Evolutionary conservation across 2,329 filamentous ascomycete genomes (phyloP), one percentile per base, ranked within the genome.

Genomic region (Talaromyces marneffei): DNA sequence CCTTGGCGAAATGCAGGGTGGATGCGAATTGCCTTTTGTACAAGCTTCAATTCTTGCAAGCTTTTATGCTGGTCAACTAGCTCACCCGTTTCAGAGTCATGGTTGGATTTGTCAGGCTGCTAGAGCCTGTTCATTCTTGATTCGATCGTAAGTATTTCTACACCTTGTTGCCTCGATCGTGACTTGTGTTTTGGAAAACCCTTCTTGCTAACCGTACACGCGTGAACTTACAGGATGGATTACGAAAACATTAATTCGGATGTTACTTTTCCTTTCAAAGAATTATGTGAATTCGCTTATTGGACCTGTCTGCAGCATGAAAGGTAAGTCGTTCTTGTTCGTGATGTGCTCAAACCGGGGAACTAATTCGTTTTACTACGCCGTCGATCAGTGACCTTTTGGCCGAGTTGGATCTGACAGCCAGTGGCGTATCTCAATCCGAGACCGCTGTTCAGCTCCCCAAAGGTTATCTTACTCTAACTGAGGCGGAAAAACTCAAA

Each of bases 281-380:
- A 92, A 69, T 80, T 88, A 61, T 80, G 88, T 37, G 80, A 88
- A 14, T 83, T 95, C 67, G 88, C 91, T 0, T 97, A 92, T 69
- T 97, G 93, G 93, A 94, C 92, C 7, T 96, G 91, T 71, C 79
- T 97, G 65, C 93, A 97, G 70, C 81, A 97, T 10, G 93, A 97
- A 75, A 96, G 88, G 88, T 91, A 74, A 66, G 75, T 60, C 8
- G n/a, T 50, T 50, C 3, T n/a, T 31, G 14, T 2, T 12, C n/a
- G 4, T n/a, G 44, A 23, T 16, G 23, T 31, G n/a, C 9, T 25
- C 16, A 52, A 9, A 40, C 12, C 12, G 16, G 29, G 18, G 20
- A 25, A 46, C 52, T 63, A 23, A 62, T 40, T 40, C 58, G 59
- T 20, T n/a, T n/a, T 25, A 4, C 1, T 42, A 2, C 18, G 52